These are phyloP conservation scores for Phalaenopsis equestris DNA, from an alignment of 106 monocot species.

Conservation along the genomic window DNA sequence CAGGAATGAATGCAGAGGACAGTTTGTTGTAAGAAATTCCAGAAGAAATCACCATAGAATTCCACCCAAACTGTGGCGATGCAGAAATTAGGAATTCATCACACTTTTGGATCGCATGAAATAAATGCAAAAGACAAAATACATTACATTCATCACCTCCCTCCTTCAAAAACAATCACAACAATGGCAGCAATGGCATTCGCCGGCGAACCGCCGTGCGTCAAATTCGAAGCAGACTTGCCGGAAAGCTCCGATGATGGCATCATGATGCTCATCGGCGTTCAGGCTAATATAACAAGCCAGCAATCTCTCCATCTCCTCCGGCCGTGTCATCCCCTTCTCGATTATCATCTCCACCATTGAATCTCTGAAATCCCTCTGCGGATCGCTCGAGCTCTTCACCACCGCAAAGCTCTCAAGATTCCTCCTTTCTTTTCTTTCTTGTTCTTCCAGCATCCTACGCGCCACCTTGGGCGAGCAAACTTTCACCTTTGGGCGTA, in stretches of 20 bases:
- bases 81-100: too few relatives aligned
- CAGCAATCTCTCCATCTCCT: constrained; percentile 66
- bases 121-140: too few relatives aligned
- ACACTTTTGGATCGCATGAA: too few relatives aligned
- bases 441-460: constrained; percentile 4
- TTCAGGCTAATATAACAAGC: constrained; percentile 72
- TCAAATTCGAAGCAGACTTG: constrained; percentile 65
- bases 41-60: too few relatives aligned
- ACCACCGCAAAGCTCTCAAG: constrained; percentile 61
- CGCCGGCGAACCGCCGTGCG: background rate
- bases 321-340: constrained; percentile 48
- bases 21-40: too few relatives aligned
- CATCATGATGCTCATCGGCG: constrained; percentile 70
- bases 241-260: constrained; percentile 69
- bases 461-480: constrained; percentile 20
- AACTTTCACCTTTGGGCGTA: constrained; percentile 25
- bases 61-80: too few relatives aligned
- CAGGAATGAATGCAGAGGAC: too few relatives aligned
- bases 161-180: background rate
- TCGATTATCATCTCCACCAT: constrained; percentile 81
- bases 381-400: constrained; percentile 57
- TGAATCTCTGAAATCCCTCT: constrained; percentile 71
- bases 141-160: too few relatives aligned
- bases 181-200: background rate
- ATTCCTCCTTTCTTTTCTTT: background rate